Percentiles rank a stretch among this genome's conserved stretches.
phyloP scores from a whole-genome alignment of 202 grass and related monocot species.

The Eragrostis tef region DNA sequence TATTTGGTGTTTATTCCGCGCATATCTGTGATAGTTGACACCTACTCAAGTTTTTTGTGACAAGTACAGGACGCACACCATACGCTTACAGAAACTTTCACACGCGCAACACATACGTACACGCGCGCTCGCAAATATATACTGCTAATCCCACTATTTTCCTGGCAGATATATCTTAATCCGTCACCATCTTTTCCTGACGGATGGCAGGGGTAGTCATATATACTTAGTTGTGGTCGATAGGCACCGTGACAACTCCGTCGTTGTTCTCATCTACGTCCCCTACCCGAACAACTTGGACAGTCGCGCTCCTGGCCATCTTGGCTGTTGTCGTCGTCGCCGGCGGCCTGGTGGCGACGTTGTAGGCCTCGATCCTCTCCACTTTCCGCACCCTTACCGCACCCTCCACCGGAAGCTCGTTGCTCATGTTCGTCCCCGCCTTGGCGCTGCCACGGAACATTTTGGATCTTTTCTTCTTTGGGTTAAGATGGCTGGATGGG shows the following conservation, averaged over 20 bases:
- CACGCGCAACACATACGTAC: too few relatives aligned
- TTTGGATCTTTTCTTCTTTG: not conserved
- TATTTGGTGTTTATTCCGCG: too few relatives aligned
- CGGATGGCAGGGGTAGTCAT: not conserved
- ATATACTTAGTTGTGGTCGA: not conserved
- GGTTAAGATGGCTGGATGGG: not conserved
- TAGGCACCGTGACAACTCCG: slow-evolving; percentile 26
- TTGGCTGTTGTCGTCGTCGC: not conserved
- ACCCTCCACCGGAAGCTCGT: slow-evolving; percentile 10
- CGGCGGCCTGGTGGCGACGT: slow-evolving; percentile 36
- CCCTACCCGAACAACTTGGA: slow-evolving; percentile 25
- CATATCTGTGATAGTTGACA: not conserved
- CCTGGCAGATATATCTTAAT: not conserved
- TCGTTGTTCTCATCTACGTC: slow-evolving; percentile 3
- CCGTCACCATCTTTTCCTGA: not conserved
- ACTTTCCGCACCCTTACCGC: slow-evolving; percentile 48
- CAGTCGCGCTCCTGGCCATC: slow-evolving; percentile 20
- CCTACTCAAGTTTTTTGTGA: not conserved
- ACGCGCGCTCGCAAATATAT: not conserved
- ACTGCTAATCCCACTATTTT: not conserved
- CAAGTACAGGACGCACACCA: not conserved
- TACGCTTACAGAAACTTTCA: not conserved
- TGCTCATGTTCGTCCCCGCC: not conserved
- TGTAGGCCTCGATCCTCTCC: slow-evolving; percentile 53
- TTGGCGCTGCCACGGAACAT: slow-evolving; percentile 13